A percentile compares a stretch with the other conserved stretches of the same genome.
These are phyloP conservation scores for Metschnikowia noctiluminum DNA, from an alignment of 805 yeast species.

Conservation along the genomic window DNA sequence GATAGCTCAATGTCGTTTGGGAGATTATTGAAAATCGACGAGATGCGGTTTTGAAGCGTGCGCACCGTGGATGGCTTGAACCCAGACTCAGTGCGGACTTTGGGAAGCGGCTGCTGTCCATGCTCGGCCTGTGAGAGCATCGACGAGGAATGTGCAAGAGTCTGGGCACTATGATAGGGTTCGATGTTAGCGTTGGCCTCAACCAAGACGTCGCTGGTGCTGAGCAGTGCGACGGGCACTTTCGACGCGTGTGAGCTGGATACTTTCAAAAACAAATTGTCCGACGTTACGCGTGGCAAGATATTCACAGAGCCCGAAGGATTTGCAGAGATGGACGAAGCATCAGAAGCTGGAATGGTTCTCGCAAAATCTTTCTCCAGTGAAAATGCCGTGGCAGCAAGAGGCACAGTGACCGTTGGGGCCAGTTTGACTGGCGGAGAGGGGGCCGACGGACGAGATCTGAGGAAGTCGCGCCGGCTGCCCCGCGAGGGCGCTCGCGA, in stretches of 20 bases:
- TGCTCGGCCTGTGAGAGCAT: background rate
- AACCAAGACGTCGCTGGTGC: conserved; percentile 31
- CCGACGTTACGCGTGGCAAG: conserved; percentile 33
- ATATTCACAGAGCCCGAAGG: background rate
- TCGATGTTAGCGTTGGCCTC: conserved; percentile 24
- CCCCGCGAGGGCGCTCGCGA: background rate
- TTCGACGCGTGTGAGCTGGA: conserved; percentile 22
- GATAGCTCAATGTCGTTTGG: conserved; percentile 47
- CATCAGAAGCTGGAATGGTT: background rate
- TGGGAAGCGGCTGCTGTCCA: background rate
- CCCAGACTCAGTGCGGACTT: conserved; percentile 2
- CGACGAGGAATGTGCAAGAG: background rate
- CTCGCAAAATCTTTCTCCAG: background rate
- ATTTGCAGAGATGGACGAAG: background rate
- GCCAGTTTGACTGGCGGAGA: background rate
- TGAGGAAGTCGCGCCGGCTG: background rate
- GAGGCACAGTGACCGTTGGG: background rate
- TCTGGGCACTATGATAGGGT: conserved; percentile 24
- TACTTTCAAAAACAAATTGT: conserved; percentile 31
- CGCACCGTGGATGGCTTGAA: conserved; percentile 9
- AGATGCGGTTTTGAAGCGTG: conserved; percentile 31
- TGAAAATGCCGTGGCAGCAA: background rate
- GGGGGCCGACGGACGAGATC: background rate
- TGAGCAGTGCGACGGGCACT: conserved; percentile 20
- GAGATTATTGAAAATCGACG: conserved; percentile 42